A percentile compares a stretch with the other conserved stretches of the same genome.
Conservation (phyloP, 169 alveolate species). For the Plasmodium reichenowi region DNA sequence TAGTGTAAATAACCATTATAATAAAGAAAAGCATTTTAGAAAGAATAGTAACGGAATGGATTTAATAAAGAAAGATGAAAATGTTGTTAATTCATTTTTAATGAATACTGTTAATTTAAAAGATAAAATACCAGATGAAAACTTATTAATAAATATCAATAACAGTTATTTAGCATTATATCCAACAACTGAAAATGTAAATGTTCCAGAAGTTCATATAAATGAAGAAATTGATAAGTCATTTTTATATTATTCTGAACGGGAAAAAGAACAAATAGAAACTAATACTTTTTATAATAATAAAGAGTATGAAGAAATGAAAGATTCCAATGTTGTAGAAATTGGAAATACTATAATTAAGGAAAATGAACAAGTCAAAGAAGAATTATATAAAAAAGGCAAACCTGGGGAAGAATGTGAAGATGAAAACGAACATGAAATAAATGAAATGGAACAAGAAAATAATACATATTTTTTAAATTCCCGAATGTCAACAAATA, state of each 20-base stretch:
- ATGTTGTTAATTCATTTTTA: conserved; percentile 6
- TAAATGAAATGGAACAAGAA: conserved; percentile 1
- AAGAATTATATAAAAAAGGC: conserved; percentile 8
- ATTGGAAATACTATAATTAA: not conserved
- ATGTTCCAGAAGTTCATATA: conserved; percentile 30
- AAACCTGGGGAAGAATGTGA: conserved; percentile 6
- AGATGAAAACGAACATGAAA: conserved; percentile 21
- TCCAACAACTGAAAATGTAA: conserved; percentile 57
- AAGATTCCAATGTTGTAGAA: not conserved
- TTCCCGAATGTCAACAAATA: conserved; percentile 13
- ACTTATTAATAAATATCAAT: conserved; percentile 57
- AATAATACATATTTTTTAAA: conserved; percentile 26
- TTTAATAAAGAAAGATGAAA: conserved; percentile 34
- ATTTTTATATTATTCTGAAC: conserved; percentile 10
- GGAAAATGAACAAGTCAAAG: conserved; percentile 1
- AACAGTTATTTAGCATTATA: conserved; percentile 51
- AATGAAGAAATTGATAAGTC: conserved; percentile 36
- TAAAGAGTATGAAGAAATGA: not conserved
- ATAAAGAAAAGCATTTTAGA: conserved; percentile 21
- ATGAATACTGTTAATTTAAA: conserved; percentile 18
- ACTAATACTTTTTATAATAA: conserved; percentile 12
- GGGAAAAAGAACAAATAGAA: conserved; percentile 14
- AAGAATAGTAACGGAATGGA: conserved; percentile 17
- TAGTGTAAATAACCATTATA: conserved; percentile 6
- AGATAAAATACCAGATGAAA: conserved; percentile 38